A percentile compares a stretch with the other conserved stretches of the same genome.
Evolutionary conservation across 176 grass and related monocot species (phyloP).

Genomic region (Juncus inflexus): DNA sequence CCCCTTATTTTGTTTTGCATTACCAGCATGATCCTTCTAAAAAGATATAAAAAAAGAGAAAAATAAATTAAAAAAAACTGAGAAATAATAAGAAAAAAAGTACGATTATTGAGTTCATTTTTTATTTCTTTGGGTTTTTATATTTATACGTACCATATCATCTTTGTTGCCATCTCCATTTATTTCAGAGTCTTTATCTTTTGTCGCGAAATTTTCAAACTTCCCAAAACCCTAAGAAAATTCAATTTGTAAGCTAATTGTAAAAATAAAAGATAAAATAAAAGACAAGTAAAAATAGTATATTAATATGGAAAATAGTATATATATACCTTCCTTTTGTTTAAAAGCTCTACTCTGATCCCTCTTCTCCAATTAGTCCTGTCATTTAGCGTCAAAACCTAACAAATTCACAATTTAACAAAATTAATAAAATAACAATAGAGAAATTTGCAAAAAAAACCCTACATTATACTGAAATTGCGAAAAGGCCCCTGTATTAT

Average conservation of each 20-base stretch:
- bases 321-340: constrained; percentile 43
- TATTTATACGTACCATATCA: constrained; percentile 16
- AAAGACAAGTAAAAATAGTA: not conserved
- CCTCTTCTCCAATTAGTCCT: constrained; percentile 92
- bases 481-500: too few relatives aligned
- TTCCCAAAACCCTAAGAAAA: constrained; percentile 7
- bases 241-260: not conserved
- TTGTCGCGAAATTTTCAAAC: constrained; percentile 26
- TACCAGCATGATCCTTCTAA: constrained; percentile 20
- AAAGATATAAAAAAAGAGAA: not conserved
- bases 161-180: constrained; percentile 18
- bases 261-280: not conserved
- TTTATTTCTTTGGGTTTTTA: not conserved
- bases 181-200: constrained; percentile 21
- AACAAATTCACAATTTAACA: constrained; percentile 22
- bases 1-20: constrained; percentile 49
- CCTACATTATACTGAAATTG: too few relatives aligned
- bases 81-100: not conserved
- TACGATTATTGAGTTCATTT: not conserved
- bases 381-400: constrained; percentile 68
- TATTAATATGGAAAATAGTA: not conserved
- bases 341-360: constrained; percentile 62
- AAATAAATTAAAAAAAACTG: not conserved
- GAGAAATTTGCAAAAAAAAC: too few relatives aligned
- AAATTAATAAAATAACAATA: not conserved